These are phyloP conservation scores for Bremia lactucae DNA, from an alignment of 352 stramenopile genomes.

Conservation along the genomic window DNA sequence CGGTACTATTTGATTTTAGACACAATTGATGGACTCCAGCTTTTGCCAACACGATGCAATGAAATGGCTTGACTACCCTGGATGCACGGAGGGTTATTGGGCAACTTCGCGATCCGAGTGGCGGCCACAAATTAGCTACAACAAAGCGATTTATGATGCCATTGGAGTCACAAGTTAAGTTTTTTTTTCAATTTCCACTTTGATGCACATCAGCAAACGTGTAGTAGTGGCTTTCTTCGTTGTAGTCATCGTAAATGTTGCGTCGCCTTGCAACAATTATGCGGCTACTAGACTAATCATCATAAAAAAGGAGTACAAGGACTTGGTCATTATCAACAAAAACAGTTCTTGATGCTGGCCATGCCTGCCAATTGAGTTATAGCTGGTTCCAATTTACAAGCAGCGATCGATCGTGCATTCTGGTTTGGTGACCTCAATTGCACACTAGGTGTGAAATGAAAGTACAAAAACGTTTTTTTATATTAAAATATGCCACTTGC, in stretches of 20 bases:
- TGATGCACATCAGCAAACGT: conserved; percentile 87
- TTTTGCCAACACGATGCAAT: too few species aligned
- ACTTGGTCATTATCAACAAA: conserved; percentile 19
- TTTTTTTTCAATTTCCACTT: conserved; percentile 90
- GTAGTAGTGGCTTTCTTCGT: too few species aligned
- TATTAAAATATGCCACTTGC: too few species aligned
- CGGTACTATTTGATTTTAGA: too few species aligned
- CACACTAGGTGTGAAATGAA: conserved; percentile 78
- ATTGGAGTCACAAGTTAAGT: conserved; percentile 77
- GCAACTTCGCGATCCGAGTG: too few species aligned
- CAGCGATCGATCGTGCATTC: conserved; percentile 89
- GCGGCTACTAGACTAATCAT: too few species aligned
- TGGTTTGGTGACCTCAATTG: conserved; percentile 90
- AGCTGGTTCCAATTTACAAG: conserved; percentile 7
- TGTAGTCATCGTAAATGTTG: conserved; percentile 48
- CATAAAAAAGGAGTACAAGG: conserved; percentile 10
- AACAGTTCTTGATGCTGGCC: conserved; percentile 19
- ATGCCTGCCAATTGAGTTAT: conserved; percentile 2
- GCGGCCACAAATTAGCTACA: too few species aligned
- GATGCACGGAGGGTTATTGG: too few species aligned
- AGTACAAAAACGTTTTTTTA: too few species aligned
- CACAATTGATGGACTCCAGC: too few species aligned
- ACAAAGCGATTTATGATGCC: conserved; percentile 75
- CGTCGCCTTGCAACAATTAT: not conserved
- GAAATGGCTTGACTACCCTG: too few species aligned